phyloP scores from a whole-genome alignment of 768 basidiomycete species.

The Kwoniella bestiolae region DNA sequence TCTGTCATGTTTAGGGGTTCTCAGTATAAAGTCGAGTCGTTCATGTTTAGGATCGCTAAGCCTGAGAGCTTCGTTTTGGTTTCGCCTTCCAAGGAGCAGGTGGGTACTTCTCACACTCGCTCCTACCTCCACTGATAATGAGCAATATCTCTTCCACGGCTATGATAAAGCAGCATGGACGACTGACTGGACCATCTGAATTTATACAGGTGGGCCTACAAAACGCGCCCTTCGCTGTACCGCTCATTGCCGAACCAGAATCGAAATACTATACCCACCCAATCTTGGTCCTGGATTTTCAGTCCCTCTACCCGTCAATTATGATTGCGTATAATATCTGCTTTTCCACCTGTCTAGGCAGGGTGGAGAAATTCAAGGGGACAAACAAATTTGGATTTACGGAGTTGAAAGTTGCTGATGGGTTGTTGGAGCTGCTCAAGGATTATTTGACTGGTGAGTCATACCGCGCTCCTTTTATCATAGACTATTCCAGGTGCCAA shows the following conservation, averaged over 20 bases:
- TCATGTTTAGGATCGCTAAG: slow-evolving; percentile 96
- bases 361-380: slow-evolving; percentile 83
- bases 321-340: slow-evolving; percentile 98
- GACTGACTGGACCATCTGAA: neutral
- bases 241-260: slow-evolving; percentile 90
- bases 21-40: slow-evolving; percentile 98
- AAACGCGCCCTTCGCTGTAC: slow-evolving; percentile 91
- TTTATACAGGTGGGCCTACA: slow-evolving; percentile 89
- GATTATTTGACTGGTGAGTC: slow-evolving; percentile 75
- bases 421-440: slow-evolving; percentile 70
- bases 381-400: slow-evolving; percentile 83
- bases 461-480: too few species aligned
- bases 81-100: slow-evolving; percentile 85
- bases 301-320: slow-evolving; percentile 92
- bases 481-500: too few species aligned
- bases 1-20: slow-evolving; percentile 93
- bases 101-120: slow-evolving; percentile 56
- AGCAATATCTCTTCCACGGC: too few species aligned
- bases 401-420: slow-evolving; percentile 70
- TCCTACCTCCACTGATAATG: neutral
- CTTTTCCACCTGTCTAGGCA: slow-evolving; percentile 87
- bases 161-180: too few species aligned
- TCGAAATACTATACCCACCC: slow-evolving; percentile 93
- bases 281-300: slow-evolving; percentile 91
- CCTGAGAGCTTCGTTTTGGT: slow-evolving; percentile 89